A percentile compares a stretch with the other conserved stretches of the same genome.
These are phyloP conservation scores for Leptographium wingfieldii DNA, from an alignment of 2,329 filamentous ascomycete genomes.

Conservation along the genomic window DNA sequence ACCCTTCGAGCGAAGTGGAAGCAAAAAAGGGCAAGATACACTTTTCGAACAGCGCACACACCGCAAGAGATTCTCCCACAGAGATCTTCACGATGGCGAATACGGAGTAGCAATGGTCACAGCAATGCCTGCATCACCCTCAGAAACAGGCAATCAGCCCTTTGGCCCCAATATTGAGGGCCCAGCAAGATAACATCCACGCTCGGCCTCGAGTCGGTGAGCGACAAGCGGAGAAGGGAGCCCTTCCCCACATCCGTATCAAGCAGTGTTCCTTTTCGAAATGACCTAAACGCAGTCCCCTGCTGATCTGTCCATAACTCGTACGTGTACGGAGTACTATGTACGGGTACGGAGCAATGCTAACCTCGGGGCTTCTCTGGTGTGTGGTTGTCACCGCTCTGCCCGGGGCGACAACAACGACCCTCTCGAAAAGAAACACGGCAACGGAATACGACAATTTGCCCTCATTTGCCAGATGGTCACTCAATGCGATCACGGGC, in stretches of 20 bases:
- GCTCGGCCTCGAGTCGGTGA: background rate
- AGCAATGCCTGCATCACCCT: background rate
- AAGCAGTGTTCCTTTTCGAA: background rate
- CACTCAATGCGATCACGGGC: background rate
- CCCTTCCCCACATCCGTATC: background rate
- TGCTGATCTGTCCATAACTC: background rate
- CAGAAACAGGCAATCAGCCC: background rate
- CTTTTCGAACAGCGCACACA: too few relatives aligned
- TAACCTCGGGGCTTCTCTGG: background rate
- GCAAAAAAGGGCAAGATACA: too few relatives aligned
- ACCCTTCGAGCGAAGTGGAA: background rate
- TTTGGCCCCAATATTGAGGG: background rate
- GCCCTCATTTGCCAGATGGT: background rate
- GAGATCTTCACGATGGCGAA: background rate
- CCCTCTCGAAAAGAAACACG: background rate
- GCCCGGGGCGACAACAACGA: background rate
- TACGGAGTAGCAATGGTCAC: background rate
- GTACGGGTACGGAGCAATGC: background rate
- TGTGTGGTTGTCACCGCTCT: background rate
- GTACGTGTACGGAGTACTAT: background rate
- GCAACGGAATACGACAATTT: background rate
- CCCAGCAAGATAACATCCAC: background rate
- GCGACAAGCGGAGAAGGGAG: background rate
- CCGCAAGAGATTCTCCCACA: too few relatives aligned
- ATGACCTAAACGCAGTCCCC: background rate